Conservation (phyloP, 1,284 basidiomycete species). For the Ustilago crameri region DNA sequence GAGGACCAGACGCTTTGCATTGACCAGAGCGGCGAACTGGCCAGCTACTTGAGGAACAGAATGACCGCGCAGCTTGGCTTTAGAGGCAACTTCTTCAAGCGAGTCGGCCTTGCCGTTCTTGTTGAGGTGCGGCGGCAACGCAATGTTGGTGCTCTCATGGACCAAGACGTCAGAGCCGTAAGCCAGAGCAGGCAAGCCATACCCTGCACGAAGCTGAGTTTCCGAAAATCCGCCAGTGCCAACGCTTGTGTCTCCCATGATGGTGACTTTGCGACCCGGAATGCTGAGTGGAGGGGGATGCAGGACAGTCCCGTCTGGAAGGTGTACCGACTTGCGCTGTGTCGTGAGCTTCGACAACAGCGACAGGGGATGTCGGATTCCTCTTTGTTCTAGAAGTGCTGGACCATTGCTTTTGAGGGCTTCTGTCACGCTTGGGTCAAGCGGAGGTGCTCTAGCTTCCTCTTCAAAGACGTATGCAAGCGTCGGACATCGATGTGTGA, state of each 20-base stretch:
- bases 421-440: conserved; percentile 44
- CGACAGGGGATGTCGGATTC: conserved; percentile 60
- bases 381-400: conserved; percentile 45
- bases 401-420: conserved; percentile 55
- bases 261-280: conserved; percentile 60
- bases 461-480: conserved; percentile 64
- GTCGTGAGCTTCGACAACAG: conserved; percentile 49
- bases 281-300: conserved; percentile 57
- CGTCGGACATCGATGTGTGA: conserved; percentile 63
- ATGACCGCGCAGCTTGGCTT: conserved; percentile 56
- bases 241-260: conserved; percentile 65
- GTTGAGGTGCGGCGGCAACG: conserved; percentile 46
- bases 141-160: conserved; percentile 66
- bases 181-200: conserved; percentile 20
- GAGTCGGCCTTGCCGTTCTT: conserved; percentile 43
- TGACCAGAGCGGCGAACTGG: conserved; percentile 55
- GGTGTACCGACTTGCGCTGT: conserved; percentile 44
- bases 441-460: conserved; percentile 35
- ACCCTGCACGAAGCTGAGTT: conserved; percentile 15
- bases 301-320: conserved; percentile 61
- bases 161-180: conserved; percentile 61
- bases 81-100: conserved; percentile 39
- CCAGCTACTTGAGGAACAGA: conserved; percentile 63
- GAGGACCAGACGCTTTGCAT: conserved; percentile 53
- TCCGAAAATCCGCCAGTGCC: conserved; percentile 52